These are phyloP conservation scores for Cucumis hystrix DNA, from an alignment of 306 rosid species.

Conservation along the genomic window DNA sequence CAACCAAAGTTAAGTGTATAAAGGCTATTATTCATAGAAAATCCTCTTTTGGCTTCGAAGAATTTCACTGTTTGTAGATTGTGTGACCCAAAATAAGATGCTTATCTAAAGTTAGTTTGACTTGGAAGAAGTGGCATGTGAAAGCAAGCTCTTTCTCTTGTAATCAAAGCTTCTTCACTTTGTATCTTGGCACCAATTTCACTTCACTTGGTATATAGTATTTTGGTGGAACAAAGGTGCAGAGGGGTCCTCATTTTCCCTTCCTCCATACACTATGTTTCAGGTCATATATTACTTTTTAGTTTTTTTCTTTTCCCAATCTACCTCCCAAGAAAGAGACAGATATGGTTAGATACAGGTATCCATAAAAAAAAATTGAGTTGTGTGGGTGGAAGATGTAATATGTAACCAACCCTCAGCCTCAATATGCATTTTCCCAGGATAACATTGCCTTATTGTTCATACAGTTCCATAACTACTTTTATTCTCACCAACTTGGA, in stretches of 20 bases:
- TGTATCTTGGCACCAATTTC: background rate
- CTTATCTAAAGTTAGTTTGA: slow-evolving; percentile 5
- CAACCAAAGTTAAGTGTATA: slow-evolving; percentile 1
- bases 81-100: slow-evolving; percentile 4
- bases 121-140: background rate
- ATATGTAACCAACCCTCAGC: slow-evolving; percentile 2
- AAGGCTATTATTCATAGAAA: slow-evolving; percentile 5
- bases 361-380: background rate
- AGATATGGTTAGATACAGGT: background rate
- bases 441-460: background rate
- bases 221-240: background rate
- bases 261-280: background rate
- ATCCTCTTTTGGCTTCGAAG: background rate
- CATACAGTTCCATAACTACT: background rate
- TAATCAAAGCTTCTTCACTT: slow-evolving; percentile 5
- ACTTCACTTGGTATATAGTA: background rate
- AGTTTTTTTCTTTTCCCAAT: background rate
- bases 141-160: background rate
- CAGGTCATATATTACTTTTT: background rate
- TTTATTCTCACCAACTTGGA: background rate
- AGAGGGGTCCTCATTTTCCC: slow-evolving; percentile 9
- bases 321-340: background rate
- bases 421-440: background rate
- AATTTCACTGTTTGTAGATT: background rate
- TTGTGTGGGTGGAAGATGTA: slow-evolving; percentile 11